phyloP scores from a whole-genome alignment of 345 rosid genomes.

The Angophora floribunda region DNA sequence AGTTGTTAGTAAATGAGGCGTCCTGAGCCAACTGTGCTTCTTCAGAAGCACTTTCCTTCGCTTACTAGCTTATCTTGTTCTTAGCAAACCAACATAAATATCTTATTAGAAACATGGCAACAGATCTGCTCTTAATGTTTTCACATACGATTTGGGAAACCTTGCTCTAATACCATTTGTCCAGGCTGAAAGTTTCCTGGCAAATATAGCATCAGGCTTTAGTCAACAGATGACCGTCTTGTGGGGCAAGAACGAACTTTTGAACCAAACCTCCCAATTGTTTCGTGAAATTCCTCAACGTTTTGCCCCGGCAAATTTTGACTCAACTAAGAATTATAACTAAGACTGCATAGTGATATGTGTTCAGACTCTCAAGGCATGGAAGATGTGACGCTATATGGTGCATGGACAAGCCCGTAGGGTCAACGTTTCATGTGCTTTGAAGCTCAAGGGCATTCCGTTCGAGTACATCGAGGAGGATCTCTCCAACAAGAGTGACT shows the following conservation, averaged over 20 bases:
- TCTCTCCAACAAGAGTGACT: constrained; percentile 9
- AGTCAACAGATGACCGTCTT: neutral
- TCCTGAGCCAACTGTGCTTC: no score
- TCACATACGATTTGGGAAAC: no score
- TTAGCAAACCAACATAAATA: no score
- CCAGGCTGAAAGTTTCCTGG: no score
- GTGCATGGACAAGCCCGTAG: constrained; percentile 14
- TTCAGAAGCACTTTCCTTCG: no score
- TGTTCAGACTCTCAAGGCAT: neutral
- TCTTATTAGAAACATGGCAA: no score
- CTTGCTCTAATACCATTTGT: no score
- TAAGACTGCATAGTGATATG: neutral
- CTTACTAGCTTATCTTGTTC: no score
- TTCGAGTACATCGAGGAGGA: constrained; percentile 14
- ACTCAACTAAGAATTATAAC: neutral
- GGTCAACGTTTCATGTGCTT: constrained; percentile 11
- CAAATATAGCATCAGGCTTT: no score
- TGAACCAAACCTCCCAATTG: neutral
- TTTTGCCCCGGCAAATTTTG: neutral
- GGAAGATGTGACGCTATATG: constrained; percentile 12
- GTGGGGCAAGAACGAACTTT: neutral
- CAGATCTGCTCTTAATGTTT: no score
- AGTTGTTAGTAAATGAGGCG: no score
- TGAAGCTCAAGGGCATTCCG: constrained; percentile 15
- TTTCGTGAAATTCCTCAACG: neutral